Conservation (phyloP, 2,329 filamentous ascomycete species). For the Penicillium sp. region DNA sequence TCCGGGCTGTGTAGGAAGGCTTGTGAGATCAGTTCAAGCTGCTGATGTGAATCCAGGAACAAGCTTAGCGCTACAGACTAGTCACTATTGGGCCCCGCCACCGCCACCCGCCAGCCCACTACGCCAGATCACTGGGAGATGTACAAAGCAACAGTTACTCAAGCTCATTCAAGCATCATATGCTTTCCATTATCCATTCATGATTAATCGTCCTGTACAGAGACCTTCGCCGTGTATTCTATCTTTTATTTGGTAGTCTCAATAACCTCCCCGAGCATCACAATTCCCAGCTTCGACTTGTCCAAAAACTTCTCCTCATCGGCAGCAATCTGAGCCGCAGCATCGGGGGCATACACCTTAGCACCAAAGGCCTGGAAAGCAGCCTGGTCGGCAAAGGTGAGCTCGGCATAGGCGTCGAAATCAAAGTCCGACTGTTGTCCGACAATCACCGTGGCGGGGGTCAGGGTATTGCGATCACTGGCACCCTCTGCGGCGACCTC, state of each 20-base stretch:
- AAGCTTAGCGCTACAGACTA: no score
- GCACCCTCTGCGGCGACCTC: constrained; percentile 14
- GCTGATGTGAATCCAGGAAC: no score
- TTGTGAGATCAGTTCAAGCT: no score
- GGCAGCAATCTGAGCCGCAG: constrained; percentile 23
- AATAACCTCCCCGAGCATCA: constrained; percentile 19
- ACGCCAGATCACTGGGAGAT: neutral
- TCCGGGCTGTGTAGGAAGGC: no score
- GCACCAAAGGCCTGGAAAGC: constrained; percentile 27
- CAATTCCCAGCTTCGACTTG: constrained; percentile 24
- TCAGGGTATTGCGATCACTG: constrained; percentile 25
- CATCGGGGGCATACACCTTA: constrained; percentile 23
- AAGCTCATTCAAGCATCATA: neutral
- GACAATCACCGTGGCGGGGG: constrained; percentile 26
- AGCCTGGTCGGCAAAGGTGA: constrained; percentile 29
- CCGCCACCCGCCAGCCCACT: neutral
- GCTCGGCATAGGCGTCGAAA: constrained; percentile 30
- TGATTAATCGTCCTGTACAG: neutral
- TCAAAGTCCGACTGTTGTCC: constrained; percentile 31
- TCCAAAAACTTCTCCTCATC: constrained; percentile 34
- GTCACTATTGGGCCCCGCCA: neutral
- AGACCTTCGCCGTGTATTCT: neutral
- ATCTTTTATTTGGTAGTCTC: constrained; percentile 16
- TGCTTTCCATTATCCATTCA: neutral
- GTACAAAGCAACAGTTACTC: neutral